Percentiles rank a stretch among this genome's conserved stretches.
phyloP scores from a whole-genome alignment of 2,329 filamentous ascomycete species.

The Lasiodiplodia gonubiensis region DNA sequence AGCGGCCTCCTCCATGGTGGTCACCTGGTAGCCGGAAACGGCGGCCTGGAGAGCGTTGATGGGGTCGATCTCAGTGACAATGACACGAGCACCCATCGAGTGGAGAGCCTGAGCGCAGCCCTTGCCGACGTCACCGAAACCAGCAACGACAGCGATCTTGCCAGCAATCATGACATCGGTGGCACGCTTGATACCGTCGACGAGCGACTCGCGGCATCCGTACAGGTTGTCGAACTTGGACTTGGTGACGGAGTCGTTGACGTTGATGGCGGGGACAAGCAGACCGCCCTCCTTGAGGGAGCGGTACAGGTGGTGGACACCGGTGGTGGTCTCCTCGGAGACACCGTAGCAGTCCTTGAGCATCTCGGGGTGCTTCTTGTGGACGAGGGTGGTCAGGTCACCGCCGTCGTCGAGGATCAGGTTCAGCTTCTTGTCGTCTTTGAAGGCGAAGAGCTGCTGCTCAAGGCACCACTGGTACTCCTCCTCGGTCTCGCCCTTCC shows the following conservation, averaged over 20 bases:
- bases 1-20: constrained; percentile 97
- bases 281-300: constrained; percentile 80
- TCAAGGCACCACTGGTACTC: constrained; percentile 99
- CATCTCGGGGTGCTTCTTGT: constrained; percentile 98
- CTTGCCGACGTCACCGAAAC: constrained; percentile 99
- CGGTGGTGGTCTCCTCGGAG: constrained; percentile 99
- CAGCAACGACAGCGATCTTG: constrained; percentile 96
- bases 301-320: constrained; percentile 98
- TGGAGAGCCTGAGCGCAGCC: constrained; percentile 94
- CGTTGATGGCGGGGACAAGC: constrained; percentile 93
- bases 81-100: constrained; percentile 95
- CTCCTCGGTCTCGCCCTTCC: constrained; percentile 96
- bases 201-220: constrained; percentile 97
- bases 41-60: constrained; percentile 99
- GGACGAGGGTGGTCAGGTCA: constrained; percentile 93
- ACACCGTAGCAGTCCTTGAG: constrained; percentile 98
- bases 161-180: constrained; percentile 99
- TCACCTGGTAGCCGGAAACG: constrained; percentile 95
- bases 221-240: constrained; percentile 99
- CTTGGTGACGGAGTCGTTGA: constrained; percentile 99
- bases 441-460: constrained; percentile 97
- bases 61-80: constrained; percentile 96
- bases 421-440: constrained; percentile 95
- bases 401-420: constrained; percentile 98
- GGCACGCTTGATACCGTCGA: constrained; percentile 99